These are phyloP conservation scores for Cyberlindnera saturnus DNA, from an alignment of 805 yeast genomes.

Conservation along the genomic window DNA sequence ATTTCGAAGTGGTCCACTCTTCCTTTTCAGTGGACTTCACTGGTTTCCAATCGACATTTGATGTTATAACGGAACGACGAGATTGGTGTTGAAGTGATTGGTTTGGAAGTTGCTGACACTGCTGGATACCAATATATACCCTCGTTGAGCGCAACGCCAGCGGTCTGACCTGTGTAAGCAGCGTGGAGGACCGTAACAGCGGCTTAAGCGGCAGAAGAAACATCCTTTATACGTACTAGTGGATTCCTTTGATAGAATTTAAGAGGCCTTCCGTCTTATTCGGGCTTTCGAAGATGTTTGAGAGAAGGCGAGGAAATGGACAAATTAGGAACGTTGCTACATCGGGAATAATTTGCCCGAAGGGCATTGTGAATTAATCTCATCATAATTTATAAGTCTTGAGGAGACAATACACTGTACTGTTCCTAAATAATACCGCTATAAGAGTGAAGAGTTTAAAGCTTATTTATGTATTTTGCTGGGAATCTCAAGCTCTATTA, in stretches of 20 bases:
- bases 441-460: too few relatives aligned
- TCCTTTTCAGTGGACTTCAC: constrained; percentile 42
- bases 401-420: too few relatives aligned
- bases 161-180: not conserved
- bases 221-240: too few relatives aligned
- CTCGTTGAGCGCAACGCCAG: not conserved
- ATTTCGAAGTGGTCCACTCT: constrained; percentile 23
- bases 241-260: too few relatives aligned
- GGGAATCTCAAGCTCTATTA: too few relatives aligned
- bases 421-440: too few relatives aligned
- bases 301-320: too few relatives aligned
- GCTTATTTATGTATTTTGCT: too few relatives aligned
- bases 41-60: constrained; percentile 83
- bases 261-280: too few relatives aligned
- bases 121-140: not conserved
- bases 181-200: not conserved
- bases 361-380: not conserved
- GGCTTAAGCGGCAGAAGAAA: not conserved
- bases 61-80: constrained; percentile 42
- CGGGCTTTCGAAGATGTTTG: too few relatives aligned
- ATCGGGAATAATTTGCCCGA: too few relatives aligned
- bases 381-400: not conserved
- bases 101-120: not conserved
- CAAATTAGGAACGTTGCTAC: too few relatives aligned
- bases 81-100: not conserved